Evolutionary conservation across 257 asterid species (phyloP).

Genomic region (Sherardia arvensis): DNA sequence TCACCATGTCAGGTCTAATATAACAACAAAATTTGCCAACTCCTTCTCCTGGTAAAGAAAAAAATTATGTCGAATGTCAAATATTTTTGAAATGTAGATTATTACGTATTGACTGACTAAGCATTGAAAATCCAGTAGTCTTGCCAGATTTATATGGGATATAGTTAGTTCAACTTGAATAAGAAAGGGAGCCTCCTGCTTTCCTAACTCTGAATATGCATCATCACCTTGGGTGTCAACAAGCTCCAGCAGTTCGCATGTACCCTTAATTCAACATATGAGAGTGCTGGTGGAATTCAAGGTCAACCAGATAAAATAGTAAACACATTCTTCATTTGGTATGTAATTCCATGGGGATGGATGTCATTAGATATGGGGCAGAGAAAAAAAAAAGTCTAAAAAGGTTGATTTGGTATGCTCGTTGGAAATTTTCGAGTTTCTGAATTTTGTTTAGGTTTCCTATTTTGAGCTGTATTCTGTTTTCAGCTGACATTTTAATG

Average conservation of each 20-base stretch:
- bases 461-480: background rate
- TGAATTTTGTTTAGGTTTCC: background rate
- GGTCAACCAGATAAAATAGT: background rate
- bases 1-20: constrained; percentile 24
- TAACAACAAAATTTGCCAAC: constrained; percentile 39
- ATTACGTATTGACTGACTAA: constrained; percentile 19
- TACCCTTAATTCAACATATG: constrained; percentile 46
- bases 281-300: constrained; percentile 45
- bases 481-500: background rate
- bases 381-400: background rate
- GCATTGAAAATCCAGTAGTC: constrained; percentile 30
- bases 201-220: constrained; percentile 48
- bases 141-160: constrained; percentile 32
- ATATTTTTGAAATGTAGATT: constrained; percentile 7
- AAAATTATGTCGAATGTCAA: constrained; percentile 11
- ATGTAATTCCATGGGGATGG: background rate
- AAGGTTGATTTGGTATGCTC: background rate
- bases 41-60: constrained; percentile 35
- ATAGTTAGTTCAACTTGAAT: constrained; percentile 41
- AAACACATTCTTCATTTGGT: no score
- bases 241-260: constrained; percentile 68
- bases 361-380: no score
- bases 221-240: no score
- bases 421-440: background rate
- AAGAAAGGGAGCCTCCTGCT: constrained; percentile 57